These are phyloP conservation scores for Alternaria sp. DNA, from an alignment of 2,329 filamentous ascomycete species.

Conservation along the genomic window DNA sequence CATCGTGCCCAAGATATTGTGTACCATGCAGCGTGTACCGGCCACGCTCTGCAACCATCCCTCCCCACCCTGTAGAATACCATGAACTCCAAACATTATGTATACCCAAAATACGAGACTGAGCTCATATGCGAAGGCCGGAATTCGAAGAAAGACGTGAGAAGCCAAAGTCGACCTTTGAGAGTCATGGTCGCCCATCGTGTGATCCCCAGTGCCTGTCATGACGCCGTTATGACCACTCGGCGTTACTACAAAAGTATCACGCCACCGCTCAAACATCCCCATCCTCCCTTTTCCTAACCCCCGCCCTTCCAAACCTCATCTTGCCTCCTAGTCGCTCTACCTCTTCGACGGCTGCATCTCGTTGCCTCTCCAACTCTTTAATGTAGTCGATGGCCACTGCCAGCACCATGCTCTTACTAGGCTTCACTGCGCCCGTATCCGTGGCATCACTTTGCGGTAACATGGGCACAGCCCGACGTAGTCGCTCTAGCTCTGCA, in stretches of 20 bases:
- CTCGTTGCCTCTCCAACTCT: conserved; percentile 13
- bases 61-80: neutral
- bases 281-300: neutral
- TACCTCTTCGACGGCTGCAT: conserved; percentile 14
- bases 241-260: neutral
- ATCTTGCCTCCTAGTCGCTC: conserved; percentile 14
- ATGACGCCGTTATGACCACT: neutral
- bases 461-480: conserved; percentile 28
- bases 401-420: conserved; percentile 19
- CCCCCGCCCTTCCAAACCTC: neutral
- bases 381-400: conserved; percentile 22
- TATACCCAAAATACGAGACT: neutral
- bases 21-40: neutral
- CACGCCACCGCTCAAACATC: neutral
- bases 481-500: conserved; percentile 30
- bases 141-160: neutral
- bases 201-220: neutral
- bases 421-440: conserved; percentile 14
- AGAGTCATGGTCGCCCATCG: neutral
- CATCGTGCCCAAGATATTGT: neutral
- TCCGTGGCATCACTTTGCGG: conserved; percentile 18
- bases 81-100: neutral
- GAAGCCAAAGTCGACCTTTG: neutral
- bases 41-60: neutral
- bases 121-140: neutral